Evolutionary conservation across 1,284 basidiomycete species (phyloP).

Genomic region (Melampsora americana): DNA sequence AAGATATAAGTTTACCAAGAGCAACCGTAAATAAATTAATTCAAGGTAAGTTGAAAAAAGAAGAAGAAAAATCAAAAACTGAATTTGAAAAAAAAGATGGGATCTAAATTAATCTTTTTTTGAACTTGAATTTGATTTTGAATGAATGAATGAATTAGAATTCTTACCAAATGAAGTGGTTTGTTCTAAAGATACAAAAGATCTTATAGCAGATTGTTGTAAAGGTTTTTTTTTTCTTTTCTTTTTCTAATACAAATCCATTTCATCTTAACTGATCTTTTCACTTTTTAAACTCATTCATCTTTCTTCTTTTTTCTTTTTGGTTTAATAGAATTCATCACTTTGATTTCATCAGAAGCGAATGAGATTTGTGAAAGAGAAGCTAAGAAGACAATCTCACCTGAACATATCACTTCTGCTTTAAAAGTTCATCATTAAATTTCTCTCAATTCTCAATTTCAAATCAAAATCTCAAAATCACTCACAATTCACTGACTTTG

Average conservation of each 20-base stretch:
- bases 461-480: neutral
- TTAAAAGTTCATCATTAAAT: slow-evolving; percentile 67
- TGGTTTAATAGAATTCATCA: slow-evolving; percentile 99
- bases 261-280: too few relatives aligned
- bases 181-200: slow-evolving; percentile 91
- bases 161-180: slow-evolving; percentile 81
- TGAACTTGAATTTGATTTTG: too few relatives aligned
- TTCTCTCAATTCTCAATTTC: neutral
- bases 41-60: slow-evolving; percentile 66
- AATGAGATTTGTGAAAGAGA: slow-evolving; percentile 98
- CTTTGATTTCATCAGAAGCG: slow-evolving; percentile 92
- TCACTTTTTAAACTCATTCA: slow-evolving; percentile 1
- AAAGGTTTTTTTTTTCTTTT: slow-evolving; percentile 73
- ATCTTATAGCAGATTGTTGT: slow-evolving; percentile 95
- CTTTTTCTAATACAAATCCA: too few relatives aligned
- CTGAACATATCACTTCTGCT: slow-evolving; percentile 91
- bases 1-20: slow-evolving; percentile 91
- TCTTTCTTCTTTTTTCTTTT: slow-evolving; percentile 31
- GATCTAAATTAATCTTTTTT: too few relatives aligned
- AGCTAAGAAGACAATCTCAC: slow-evolving; percentile 98
- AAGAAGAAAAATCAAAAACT: too few relatives aligned
- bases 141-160: too few relatives aligned
- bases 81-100: slow-evolving; percentile 4
- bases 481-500: slow-evolving; percentile 21
- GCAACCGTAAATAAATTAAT: slow-evolving; percentile 98